Conservation (phyloP, 2,329 filamentous ascomycete species). For the Sporothrix curviconia region DNA sequence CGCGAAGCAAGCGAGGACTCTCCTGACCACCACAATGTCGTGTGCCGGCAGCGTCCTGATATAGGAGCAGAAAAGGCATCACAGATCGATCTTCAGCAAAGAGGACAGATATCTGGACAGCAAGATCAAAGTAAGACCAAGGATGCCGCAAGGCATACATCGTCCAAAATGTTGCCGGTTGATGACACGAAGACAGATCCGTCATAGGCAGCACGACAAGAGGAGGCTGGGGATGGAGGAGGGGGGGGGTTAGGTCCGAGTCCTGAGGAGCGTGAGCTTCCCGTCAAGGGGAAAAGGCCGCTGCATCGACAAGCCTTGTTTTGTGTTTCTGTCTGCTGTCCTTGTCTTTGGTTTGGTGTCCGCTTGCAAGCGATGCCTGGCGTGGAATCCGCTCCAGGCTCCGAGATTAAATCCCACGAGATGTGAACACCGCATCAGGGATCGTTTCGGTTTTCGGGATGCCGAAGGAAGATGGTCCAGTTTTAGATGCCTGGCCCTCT, state of each 20-base stretch:
- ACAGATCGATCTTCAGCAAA: neutral
- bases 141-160: neutral
- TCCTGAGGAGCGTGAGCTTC: neutral
- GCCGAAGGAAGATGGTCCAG: neutral
- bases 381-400: conserved; percentile 11
- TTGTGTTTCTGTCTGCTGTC: neutral
- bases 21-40: neutral
- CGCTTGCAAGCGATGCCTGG: neutral
- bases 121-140: no score
- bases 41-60: neutral
- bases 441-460: neutral
- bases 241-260: neutral
- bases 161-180: neutral
- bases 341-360: neutral
- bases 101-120: conserved; percentile 5
- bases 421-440: conserved; percentile 5
- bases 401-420: conserved; percentile 10
- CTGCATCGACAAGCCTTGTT: neutral
- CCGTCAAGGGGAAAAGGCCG: neutral
- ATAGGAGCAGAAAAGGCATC: neutral
- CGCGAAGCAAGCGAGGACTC: neutral
- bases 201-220: neutral
- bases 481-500: neutral
- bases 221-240: neutral
- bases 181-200: neutral